These are phyloP conservation scores for Entrophospora sp. DNA, from an alignment of 192 early-diverging fungal species.

Conservation along the genomic window DNA sequence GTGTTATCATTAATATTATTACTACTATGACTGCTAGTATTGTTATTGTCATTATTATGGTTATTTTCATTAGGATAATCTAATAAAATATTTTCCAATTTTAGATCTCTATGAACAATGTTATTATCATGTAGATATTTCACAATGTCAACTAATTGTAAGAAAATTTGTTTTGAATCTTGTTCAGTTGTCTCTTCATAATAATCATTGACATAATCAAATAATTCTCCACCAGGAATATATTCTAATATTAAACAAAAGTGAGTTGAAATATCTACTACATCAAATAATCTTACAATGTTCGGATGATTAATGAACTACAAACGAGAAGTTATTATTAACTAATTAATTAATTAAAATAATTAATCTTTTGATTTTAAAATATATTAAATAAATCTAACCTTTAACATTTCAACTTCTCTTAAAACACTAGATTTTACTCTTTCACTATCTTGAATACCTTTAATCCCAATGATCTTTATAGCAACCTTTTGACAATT, in stretches of 20 bases:
- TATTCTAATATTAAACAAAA: slow-evolving; percentile 64
- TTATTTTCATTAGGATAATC: slow-evolving; percentile 21
- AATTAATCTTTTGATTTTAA: background rate
- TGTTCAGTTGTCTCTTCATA: slow-evolving; percentile 30
- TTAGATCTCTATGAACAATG: slow-evolving; percentile 58
- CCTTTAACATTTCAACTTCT: slow-evolving; percentile 36
- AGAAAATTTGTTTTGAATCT: slow-evolving; percentile 44
- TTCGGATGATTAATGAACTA: slow-evolving; percentile 57
- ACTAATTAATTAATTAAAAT: background rate
- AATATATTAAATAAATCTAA: background rate
- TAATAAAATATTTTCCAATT: slow-evolving; percentile 51
- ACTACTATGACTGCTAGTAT: too few species aligned
- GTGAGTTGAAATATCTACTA: slow-evolving; percentile 52
- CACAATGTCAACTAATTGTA: slow-evolving; percentile 47
- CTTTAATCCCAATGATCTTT: slow-evolving; percentile 43
- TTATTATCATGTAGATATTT: slow-evolving; percentile 54
- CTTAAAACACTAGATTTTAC: slow-evolving; percentile 29
- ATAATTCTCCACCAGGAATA: slow-evolving; percentile 64
- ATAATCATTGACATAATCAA: slow-evolving; percentile 56
- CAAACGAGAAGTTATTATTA: slow-evolving; percentile 20
- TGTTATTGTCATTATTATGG: too few species aligned
- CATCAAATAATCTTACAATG: slow-evolving; percentile 54
- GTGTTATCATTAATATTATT: too few species aligned
- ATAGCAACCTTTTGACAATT: slow-evolving; percentile 43
- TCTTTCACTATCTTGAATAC: slow-evolving; percentile 33